Evolutionary conservation across 2,329 filamentous ascomycete genomes (phyloP), one percentile per base, ranked within the genome.

Genomic region (Fusarium ambrosium): DNA sequence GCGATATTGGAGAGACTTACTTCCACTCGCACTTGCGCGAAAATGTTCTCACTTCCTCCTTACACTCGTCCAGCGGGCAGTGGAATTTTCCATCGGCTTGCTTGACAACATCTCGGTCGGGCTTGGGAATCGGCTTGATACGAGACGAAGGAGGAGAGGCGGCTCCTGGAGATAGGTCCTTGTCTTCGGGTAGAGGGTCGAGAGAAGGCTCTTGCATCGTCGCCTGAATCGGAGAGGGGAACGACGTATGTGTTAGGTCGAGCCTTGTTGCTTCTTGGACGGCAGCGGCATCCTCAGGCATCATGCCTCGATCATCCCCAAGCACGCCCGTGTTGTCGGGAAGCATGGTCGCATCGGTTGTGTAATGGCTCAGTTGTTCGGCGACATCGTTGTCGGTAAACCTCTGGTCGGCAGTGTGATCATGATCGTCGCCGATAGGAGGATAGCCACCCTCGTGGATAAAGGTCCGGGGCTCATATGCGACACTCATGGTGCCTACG

Each of bases 11-110:
- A 37, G n/a, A 66, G 34, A 89, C 94, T 90, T 86, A 97, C 95
- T 93, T 97, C 94, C 94, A 98, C 85, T 98, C 95, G 85, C 95
- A 98, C 77, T 94, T 96, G 73, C 95, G 90, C 64, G 90, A 88
- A 80, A 98, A 98, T 14, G 89, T 89, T 53, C 87, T 89, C 6
- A 87, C 79, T 6, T 92, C 87, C 62, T 92, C 90, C 14, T 86
- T 88, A 79, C 95, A 98, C 66, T 92, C 91, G 0, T 88, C 84
- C 75, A 91, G 90, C 18, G 90, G 91, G 83, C 96, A 98, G 66
- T 92, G 88, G 78, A 92, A 97, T 79, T 94, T 92, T n/a, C 93
- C 93, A 27, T 94, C 89, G 1, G 86, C 81, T 75, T 95, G 95
- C 82, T 91, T 91, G 5, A 84, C 84, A 0, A 87, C 86, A 43